These are phyloP conservation scores for Dictyostelium capitatum DNA, from an alignment of 78 protist genomes.

Conservation along the genomic window DNA sequence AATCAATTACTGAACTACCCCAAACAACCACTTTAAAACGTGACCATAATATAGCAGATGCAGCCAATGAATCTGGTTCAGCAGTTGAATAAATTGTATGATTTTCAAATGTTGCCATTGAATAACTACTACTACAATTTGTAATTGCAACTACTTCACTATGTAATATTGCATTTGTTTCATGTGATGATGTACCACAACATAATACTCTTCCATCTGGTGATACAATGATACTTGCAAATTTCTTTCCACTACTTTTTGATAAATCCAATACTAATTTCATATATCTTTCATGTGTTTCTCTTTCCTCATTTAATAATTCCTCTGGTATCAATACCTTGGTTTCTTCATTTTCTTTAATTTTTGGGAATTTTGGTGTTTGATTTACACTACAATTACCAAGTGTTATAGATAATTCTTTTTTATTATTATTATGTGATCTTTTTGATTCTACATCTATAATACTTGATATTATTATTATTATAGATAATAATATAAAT, in stretches of 20 bases:
- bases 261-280: background rate
- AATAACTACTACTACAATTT: background rate
- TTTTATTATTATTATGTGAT: background rate
- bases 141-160: slow-evolving; percentile 17
- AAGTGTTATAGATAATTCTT: background rate
- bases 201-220: slow-evolving; percentile 14
- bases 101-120: slow-evolving; percentile 3
- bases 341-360: background rate
- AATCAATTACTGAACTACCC: background rate
- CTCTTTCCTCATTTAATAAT: background rate
- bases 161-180: background rate
- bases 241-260: background rate
- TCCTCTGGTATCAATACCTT: background rate
- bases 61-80: background rate
- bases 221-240: background rate
- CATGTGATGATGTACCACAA: background rate
- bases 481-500: too few relatives aligned
- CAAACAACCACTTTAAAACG: background rate
- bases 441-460: too few relatives aligned
- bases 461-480: too few relatives aligned
- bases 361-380: too few relatives aligned
- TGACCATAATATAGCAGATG: background rate
- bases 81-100: slow-evolving; percentile 8
- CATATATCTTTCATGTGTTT: slow-evolving; percentile 4
- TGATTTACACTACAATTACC: too few relatives aligned